Evolutionary conservation across 352 stramenopile genomes (phyloP), one percentile per base, ranked within the genome.

Genomic region (Aphanomyces stellatus): DNA sequence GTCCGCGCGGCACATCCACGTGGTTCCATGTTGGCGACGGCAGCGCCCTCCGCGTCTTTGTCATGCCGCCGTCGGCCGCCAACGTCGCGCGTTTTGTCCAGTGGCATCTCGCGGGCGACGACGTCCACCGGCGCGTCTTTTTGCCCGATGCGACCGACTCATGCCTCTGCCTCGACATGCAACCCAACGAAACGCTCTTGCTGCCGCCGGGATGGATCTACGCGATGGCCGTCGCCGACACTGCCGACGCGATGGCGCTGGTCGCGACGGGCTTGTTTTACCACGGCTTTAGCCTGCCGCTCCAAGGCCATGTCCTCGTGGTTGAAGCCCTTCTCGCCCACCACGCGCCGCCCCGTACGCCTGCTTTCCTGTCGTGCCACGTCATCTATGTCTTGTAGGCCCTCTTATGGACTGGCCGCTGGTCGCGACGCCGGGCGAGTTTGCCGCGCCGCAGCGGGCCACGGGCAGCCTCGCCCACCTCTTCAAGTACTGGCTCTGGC

Each of bases 131-230:
- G 74, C 6, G 73, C 71, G 8, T 78, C 25, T 92, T 93, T 69
- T 74, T 95, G 28, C 74, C 73, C 0, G 80, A 93, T 40, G 74
- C 71, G 37, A 76, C 89, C 34, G 78, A 88, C 37, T 76, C 79
- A 4, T 95, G 86, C 68, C 88, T 82, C 68, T 85, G 86, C 53
- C 82, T 75, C 57, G 74, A 77, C 7, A 72, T 95, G 28, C 69
- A 51, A 68, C 64, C 72, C 17, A 70, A 72, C 0, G 73, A 74
- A 43, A 81, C 80, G 17, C 51, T 95, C 13, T 53, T 90, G 8
- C 53, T 95, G 0, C 86, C 86, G 0, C 73, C 81, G 19, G 86
- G 86, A 2, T 93, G 81, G 81, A 75, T 90, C 17, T 84, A 78
- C 55, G 86, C 86, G 22, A 48, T 88, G 17, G 91, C 77, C 43